Evolutionary conservation across 371 early-diverging fungal species (phyloP).

Genomic region (Apophysomyces trapeziformis): DNA sequence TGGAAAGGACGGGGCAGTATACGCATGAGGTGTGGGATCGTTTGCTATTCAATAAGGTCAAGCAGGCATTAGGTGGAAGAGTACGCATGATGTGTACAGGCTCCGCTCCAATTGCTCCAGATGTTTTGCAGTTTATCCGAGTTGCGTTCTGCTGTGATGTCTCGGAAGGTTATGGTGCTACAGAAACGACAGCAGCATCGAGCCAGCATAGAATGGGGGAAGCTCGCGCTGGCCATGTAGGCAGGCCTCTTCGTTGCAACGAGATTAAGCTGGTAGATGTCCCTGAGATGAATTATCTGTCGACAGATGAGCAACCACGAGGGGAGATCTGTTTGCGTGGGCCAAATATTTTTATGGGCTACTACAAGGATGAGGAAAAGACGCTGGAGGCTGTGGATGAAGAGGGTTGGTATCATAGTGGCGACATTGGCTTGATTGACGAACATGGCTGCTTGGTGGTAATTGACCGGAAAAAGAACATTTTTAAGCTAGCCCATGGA

Average conservation of each 20-base stretch:
- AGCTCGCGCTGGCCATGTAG: slow-evolving; percentile 73
- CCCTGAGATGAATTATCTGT: slow-evolving; percentile 87
- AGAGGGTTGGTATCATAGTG: slow-evolving; percentile 95
- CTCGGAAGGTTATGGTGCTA: slow-evolving; percentile 90
- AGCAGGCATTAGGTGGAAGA: slow-evolving; percentile 87
- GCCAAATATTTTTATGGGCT: slow-evolving; percentile 75
- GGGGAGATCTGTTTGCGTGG: slow-evolving; percentile 96
- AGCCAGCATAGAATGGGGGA: slow-evolving; percentile 55
- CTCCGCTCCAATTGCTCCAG: slow-evolving; percentile 90
- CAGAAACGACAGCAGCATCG: slow-evolving; percentile 77
- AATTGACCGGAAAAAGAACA: slow-evolving; percentile 97
- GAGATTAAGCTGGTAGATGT: slow-evolving; percentile 91
- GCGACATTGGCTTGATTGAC: slow-evolving; percentile 88
- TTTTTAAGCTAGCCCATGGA: slow-evolving; percentile 93
- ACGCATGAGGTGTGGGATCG: slow-evolving; percentile 89
- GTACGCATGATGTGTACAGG: slow-evolving; percentile 82
- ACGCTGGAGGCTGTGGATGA: slow-evolving; percentile 81
- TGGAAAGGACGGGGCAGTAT: slow-evolving; percentile 60
- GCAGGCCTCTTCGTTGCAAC: slow-evolving; percentile 60
- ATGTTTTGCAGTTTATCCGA: slow-evolving; percentile 89
- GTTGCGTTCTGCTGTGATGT: slow-evolving; percentile 73
- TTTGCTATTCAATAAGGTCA: slow-evolving; percentile 90
- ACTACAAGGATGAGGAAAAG: slow-evolving; percentile 84
- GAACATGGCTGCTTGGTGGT: slow-evolving; percentile 70
- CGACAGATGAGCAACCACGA: slow-evolving; percentile 81